Percentiles rank a stretch among this genome's conserved stretches.
Conservation (phyloP, 2,329 filamentous ascomycete species). For the Alternaria brassicicola region DNA sequence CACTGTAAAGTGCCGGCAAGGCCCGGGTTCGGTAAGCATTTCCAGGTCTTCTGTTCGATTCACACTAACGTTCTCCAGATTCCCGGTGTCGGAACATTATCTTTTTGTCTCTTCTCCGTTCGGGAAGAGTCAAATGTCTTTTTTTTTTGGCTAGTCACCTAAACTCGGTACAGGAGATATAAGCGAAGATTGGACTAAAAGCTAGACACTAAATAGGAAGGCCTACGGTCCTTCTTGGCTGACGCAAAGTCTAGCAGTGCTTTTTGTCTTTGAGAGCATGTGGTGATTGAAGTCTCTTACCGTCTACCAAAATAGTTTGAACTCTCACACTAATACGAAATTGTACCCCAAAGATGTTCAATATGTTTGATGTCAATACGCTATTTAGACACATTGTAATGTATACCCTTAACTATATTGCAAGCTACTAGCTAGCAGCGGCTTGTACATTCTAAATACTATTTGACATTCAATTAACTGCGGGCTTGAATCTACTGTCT, state of each 20-base stretch:
- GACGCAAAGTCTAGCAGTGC: background rate
- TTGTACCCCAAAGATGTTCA: no score
- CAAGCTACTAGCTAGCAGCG: no score
- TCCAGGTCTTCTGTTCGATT: background rate
- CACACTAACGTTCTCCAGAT: no score
- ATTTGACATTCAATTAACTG: no score
- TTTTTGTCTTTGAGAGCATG: background rate
- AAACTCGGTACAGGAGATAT: background rate
- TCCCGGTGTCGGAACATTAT: background rate
- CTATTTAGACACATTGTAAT: no score
- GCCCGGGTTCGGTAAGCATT: background rate
- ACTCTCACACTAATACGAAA: no score
- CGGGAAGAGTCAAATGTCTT: background rate
- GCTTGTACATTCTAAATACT: no score
- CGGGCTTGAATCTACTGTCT: no score
- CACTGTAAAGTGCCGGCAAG: conserved; percentile 1
- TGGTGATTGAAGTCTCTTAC: background rate
- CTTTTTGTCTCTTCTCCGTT: background rate
- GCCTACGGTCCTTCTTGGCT: background rate
- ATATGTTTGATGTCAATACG: no score
- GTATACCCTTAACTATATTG: no score
- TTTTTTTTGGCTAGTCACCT: background rate
- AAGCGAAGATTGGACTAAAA: background rate
- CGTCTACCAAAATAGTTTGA: no score
- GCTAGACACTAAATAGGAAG: background rate